These are phyloP conservation scores for Cryptosporidium viatorum DNA, from an alignment of 169 alveolate genomes.

Conservation along the genomic window DNA sequence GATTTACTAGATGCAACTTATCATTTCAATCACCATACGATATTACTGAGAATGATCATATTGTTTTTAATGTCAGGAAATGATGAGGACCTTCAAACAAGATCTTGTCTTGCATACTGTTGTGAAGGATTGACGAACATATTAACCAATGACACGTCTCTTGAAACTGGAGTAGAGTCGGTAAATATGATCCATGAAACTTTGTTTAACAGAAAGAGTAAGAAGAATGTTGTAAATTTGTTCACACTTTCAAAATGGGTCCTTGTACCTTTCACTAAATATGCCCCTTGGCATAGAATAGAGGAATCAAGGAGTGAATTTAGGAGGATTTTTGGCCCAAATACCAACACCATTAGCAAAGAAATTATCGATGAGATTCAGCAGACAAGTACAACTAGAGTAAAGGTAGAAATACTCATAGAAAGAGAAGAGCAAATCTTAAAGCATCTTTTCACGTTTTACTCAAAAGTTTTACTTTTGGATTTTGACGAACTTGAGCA, in stretches of 20 bases:
- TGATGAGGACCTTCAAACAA: not conserved
- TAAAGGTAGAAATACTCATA: slow-evolving; percentile 35
- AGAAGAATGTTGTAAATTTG: not conserved
- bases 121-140: slow-evolving; percentile 52
- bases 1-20: slow-evolving; percentile 48
- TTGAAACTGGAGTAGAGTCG: slow-evolving; percentile 62
- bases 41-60: slow-evolving; percentile 37
- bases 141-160: slow-evolving; percentile 28
- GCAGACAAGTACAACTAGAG: slow-evolving; percentile 55
- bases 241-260: slow-evolving; percentile 42
- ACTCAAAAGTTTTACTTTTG: slow-evolving; percentile 39
- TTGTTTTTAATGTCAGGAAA: slow-evolving; percentile 52
- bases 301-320: slow-evolving; percentile 57
- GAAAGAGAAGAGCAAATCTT: slow-evolving; percentile 59
- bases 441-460: slow-evolving; percentile 54
- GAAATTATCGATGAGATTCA: slow-evolving; percentile 56
- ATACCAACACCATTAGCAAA: slow-evolving; percentile 5
- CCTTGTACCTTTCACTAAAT: slow-evolving; percentile 47
- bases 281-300: slow-evolving; percentile 73
- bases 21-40: slow-evolving; percentile 63
- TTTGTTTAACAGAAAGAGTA: slow-evolving; percentile 24
- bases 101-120: slow-evolving; percentile 24
- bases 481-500: slow-evolving; percentile 57
- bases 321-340: slow-evolving; percentile 47
- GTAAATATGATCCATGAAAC: slow-evolving; percentile 39